Evolutionary conservation across 1,284 basidiomycete species (phyloP).

Genomic region (Neonothopanus nambi): DNA sequence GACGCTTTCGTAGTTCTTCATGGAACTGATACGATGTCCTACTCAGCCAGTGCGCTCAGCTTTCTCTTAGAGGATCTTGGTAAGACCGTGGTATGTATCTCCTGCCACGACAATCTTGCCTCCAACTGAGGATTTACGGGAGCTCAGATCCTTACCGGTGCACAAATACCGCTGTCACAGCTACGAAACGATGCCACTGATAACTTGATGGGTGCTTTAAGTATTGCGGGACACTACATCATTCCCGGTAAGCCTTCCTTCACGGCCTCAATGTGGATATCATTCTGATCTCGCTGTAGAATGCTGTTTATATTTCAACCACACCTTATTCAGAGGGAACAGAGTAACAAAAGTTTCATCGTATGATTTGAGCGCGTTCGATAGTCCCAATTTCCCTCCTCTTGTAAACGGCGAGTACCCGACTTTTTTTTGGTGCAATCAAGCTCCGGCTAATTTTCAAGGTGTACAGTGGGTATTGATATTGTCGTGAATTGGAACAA

Average conservation of each 20-base stretch:
- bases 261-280: background rate
- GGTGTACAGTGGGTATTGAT: constrained; percentile 75
- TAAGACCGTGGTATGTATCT: constrained; percentile 70
- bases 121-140: background rate
- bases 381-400: constrained; percentile 83
- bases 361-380: constrained; percentile 85
- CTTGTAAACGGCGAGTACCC: constrained; percentile 70
- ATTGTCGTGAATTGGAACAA: constrained; percentile 87
- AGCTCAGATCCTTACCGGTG: constrained; percentile 80
- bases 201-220: constrained; percentile 85
- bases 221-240: constrained; percentile 86
- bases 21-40: constrained; percentile 94
- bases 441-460: background rate
- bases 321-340: constrained; percentile 85
- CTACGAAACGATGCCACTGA: constrained; percentile 89
- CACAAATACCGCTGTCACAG: constrained; percentile 89
- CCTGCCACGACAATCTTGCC: background rate
- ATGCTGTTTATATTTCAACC: constrained; percentile 87
- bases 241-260: constrained; percentile 68
- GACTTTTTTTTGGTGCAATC: background rate
- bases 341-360: constrained; percentile 85
- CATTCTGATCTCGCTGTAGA: constrained; percentile 42
- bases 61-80: constrained; percentile 91
- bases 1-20: constrained; percentile 92
- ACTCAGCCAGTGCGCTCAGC: constrained; percentile 83